phyloP scores from a whole-genome alignment of 2,329 filamentous ascomycete genomes.

The Hirsutella thompsonii region DNA sequence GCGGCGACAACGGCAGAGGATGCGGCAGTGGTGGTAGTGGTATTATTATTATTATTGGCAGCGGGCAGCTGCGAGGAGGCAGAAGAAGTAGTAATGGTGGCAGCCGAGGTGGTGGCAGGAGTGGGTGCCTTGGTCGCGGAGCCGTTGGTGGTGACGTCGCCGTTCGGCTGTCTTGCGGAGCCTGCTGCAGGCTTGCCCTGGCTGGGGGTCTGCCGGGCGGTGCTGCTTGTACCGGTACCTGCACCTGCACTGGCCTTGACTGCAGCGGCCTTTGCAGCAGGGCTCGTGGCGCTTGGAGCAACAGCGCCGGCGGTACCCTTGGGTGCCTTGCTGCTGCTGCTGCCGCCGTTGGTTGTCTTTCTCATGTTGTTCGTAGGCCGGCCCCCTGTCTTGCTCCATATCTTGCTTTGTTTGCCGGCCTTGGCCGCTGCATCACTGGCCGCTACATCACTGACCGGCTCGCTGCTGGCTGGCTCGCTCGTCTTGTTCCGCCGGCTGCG shows the following conservation, averaged over 20 bases:
- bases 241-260: slow-evolving; percentile 9
- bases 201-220: neutral
- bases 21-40: neutral
- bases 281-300: neutral
- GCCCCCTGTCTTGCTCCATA: no score
- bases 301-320: no score
- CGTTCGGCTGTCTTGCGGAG: slow-evolving; percentile 2
- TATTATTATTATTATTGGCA: neutral
- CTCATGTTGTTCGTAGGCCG: no score
- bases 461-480: no score
- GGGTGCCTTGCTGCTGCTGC: no score
- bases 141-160: slow-evolving; percentile 2
- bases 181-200: neutral
- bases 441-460: no score
- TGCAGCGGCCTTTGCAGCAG: slow-evolving; percentile 5
- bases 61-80: no score
- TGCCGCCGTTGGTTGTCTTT: no score
- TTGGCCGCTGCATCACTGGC: no score
- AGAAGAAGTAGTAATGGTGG: no score
- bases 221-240: neutral
- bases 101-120: neutral
- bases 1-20: neutral
- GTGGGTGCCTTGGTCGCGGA: slow-evolving; percentile 4
- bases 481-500: no score
- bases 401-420: neutral